These are phyloP conservation scores for Lachnellula willkommii DNA, from an alignment of 2,329 filamentous ascomycete species.

Conservation along the genomic window DNA sequence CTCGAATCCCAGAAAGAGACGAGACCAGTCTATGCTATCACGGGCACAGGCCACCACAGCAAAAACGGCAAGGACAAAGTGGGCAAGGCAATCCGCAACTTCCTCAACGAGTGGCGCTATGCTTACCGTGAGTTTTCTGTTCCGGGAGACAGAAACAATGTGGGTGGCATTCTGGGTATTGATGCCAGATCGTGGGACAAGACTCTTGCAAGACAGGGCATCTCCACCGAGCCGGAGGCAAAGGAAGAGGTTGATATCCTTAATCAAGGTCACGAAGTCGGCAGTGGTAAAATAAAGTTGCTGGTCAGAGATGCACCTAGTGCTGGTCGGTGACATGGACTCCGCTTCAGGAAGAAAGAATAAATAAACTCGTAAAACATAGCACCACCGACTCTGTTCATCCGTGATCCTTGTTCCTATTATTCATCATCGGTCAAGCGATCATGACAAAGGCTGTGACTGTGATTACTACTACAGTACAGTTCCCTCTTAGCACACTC, in stretches of 20 bases:
- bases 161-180: conserved; percentile 70
- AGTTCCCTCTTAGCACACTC: too few species aligned
- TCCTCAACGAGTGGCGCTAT: conserved; percentile 93
- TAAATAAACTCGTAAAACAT: neutral
- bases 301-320: conserved; percentile 47
- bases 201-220: conserved; percentile 46
- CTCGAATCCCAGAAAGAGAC: conserved; percentile 71
- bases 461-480: too few species aligned
- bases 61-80: conserved; percentile 99
- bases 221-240: conserved; percentile 20
- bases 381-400: neutral
- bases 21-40: conserved; percentile 87
- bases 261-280: conserved; percentile 62
- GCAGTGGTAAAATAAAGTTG: conserved; percentile 60
- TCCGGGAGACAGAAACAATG: conserved; percentile 78
- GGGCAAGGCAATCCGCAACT: conserved; percentile 84
- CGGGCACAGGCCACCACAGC: conserved; percentile 92
- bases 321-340: neutral
- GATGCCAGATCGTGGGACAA: conserved; percentile 65
- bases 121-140: conserved; percentile 95
- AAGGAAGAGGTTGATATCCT: conserved; percentile 49
- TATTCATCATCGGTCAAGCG: too few species aligned
- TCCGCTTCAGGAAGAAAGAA: neutral
- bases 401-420: too few species aligned
- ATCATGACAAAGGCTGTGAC: too few species aligned